phyloP scores from a whole-genome alignment of 768 basidiomycete species.

The Leccinum ochraceum region DNA sequence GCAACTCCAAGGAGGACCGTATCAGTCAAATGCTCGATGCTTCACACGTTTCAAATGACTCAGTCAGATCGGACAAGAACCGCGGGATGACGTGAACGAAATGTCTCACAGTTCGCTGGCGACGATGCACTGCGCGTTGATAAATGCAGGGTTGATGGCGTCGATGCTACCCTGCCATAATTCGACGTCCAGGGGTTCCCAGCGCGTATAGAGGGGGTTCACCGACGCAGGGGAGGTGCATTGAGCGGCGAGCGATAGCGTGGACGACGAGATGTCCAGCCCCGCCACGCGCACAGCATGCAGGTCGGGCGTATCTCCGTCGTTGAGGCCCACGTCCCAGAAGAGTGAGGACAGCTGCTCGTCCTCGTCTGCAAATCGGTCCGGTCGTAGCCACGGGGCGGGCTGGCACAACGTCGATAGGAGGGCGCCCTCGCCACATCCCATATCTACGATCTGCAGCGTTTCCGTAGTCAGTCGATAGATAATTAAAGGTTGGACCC shows the following conservation, averaged over 20 bases:
- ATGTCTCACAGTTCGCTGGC: conserved; percentile 75
- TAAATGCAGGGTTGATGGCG: conserved; percentile 62
- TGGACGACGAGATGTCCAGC: conserved; percentile 59
- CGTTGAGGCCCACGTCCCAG: conserved; percentile 19
- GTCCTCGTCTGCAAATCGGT: conserved; percentile 23
- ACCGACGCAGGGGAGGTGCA: conserved; percentile 44
- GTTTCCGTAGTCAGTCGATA: background rate
- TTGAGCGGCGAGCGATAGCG: conserved; percentile 56
- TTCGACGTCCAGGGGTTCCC: conserved; percentile 66
- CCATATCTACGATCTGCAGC: conserved; percentile 72
- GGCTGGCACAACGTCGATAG: conserved; percentile 71
- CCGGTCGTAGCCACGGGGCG: conserved; percentile 62
- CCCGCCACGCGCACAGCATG: conserved; percentile 61
- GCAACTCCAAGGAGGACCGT: conserved; percentile 62
- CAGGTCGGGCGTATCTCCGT: conserved; percentile 55
- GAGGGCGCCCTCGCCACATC: conserved; percentile 82
- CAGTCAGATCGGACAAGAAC: conserved; percentile 8
- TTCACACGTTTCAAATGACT: conserved; percentile 28
- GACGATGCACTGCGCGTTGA: conserved; percentile 69
- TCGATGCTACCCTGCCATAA: conserved; percentile 80
- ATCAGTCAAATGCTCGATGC: conserved; percentile 77
- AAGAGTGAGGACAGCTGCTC: conserved; percentile 24
- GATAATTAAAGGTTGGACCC: background rate
- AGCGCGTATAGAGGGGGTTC: conserved; percentile 46
- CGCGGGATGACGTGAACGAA: background rate